Percentiles rank a stretch among this genome's conserved stretches.
Evolutionary conservation across 2,329 filamentous ascomycete genomes (phyloP).

Genomic region (Fusarium sp.): DNA sequence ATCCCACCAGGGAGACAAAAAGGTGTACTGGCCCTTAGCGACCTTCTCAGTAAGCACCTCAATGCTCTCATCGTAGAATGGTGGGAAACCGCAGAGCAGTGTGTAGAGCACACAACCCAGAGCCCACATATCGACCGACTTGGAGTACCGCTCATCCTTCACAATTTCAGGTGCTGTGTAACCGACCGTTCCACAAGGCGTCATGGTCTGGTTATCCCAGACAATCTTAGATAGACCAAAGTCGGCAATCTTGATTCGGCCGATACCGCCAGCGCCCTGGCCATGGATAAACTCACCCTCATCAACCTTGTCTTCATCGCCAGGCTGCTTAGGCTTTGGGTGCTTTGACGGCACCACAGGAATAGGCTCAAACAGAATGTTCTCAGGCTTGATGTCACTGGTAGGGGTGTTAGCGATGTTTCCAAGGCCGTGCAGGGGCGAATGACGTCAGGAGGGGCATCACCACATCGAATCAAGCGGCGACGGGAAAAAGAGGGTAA

Average conservation of each 20-base stretch:
- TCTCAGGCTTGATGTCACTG: constrained; percentile 98
- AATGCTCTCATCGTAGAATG: constrained; percentile 98
- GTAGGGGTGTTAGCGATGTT: constrained; percentile 40
- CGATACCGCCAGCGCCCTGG: constrained; percentile 89
- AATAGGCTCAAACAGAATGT: constrained; percentile 91
- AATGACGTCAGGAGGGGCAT: constrained; percentile 53
- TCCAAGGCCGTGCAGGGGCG: constrained; percentile 39
- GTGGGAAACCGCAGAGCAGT: constrained; percentile 95
- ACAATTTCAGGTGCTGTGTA: constrained; percentile 99
- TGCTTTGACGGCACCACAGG: constrained; percentile 84
- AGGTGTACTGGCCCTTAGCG: constrained; percentile 95
- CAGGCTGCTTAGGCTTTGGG: constrained; percentile 85
- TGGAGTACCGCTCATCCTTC: constrained; percentile 98
- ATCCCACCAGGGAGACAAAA: constrained; percentile 99
- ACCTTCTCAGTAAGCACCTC: constrained; percentile 98
- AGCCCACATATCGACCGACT: constrained; percentile 99
- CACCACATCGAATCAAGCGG: constrained; percentile 20
- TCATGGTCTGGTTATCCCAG: constrained; percentile 99
- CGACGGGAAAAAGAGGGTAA: constrained; percentile 1
- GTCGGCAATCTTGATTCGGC: constrained; percentile 96
- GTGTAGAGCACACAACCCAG: constrained; percentile 97
- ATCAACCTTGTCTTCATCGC: constrained; percentile 97
- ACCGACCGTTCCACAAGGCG: constrained; percentile 97
- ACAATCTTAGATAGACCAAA: constrained; percentile 98
- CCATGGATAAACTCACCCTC: constrained; percentile 93